These are phyloP conservation scores for Calonectria hawksworthii DNA, from an alignment of 2,329 filamentous ascomycete species.

Conservation along the genomic window DNA sequence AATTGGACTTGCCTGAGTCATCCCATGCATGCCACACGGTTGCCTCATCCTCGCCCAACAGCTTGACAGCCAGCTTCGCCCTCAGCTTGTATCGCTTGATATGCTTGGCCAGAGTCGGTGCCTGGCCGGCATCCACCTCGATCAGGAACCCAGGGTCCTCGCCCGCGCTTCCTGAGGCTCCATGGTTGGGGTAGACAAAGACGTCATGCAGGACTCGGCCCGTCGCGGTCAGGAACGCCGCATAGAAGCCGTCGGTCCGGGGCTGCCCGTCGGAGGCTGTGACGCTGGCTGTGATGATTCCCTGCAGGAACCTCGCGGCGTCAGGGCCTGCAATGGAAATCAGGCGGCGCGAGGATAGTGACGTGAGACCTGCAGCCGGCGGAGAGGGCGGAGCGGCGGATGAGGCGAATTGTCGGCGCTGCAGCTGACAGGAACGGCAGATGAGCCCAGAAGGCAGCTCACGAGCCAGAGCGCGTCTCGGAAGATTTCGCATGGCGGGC, in stretches of 20 bases:
- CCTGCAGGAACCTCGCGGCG: conserved; percentile 87
- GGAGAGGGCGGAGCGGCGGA: conserved; percentile 55
- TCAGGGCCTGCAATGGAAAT: conserved; percentile 86
- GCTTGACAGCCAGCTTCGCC: conserved; percentile 79
- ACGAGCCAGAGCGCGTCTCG: conserved; percentile 38
- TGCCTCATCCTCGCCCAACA: conserved; percentile 75
- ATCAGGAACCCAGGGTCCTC: conserved; percentile 71
- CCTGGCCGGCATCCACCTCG: conserved; percentile 83
- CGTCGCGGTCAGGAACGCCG: conserved; percentile 87
- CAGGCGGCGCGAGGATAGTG: conserved; percentile 81
- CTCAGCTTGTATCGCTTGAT: conserved; percentile 89
- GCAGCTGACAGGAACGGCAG: conserved; percentile 51
- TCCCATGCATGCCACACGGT: conserved; percentile 83
- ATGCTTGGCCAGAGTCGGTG: conserved; percentile 74
- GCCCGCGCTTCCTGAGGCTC: conserved; percentile 39
- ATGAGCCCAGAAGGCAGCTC: conserved; percentile 34
- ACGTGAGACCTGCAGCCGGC: conserved; percentile 62
- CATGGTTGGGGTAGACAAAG: conserved; percentile 81
- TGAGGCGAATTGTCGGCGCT: conserved; percentile 50
- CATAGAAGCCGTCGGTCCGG: conserved; percentile 74
- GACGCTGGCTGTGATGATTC: conserved; percentile 78
- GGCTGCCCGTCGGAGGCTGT: conserved; percentile 55
- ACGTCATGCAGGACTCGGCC: conserved; percentile 91
- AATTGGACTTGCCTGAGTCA: conserved; percentile 53
- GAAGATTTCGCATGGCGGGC: conserved; percentile 42